Conservation (phyloP, 768 basidiomycete species). For the Gymnopilus junonius region DNA sequence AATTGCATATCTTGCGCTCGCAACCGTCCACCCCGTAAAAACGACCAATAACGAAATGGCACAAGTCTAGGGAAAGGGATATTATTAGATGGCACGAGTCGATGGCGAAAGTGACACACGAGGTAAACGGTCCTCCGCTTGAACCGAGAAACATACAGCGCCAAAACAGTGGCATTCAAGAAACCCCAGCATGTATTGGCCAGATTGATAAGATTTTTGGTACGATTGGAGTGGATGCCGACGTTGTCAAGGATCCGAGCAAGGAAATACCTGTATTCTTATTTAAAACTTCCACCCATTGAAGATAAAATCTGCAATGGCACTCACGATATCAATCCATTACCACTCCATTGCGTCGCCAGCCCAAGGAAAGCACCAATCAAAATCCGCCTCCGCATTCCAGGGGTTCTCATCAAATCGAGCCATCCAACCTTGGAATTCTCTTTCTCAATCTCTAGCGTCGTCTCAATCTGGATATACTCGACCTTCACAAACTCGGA, state of each 20-base stretch:
- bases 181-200: conserved; percentile 59
- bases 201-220: conserved; percentile 62
- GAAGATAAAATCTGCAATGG: background rate
- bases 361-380: conserved; percentile 55
- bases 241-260: conserved; percentile 58
- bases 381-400: conserved; percentile 56
- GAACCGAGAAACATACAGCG: conserved; percentile 50
- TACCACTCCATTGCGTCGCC: conserved; percentile 68
- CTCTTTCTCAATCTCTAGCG: conserved; percentile 56
- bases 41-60: conserved; percentile 49
- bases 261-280: conserved; percentile 49
- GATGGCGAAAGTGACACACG: conserved; percentile 32
- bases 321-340: conserved; percentile 57
- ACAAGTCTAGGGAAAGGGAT: conserved; percentile 37
- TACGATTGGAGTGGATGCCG: conserved; percentile 51
- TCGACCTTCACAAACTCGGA: conserved; percentile 64
- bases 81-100: background rate
- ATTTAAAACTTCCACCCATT: background rate
- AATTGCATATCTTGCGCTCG: conserved; percentile 50
- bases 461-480: conserved; percentile 58
- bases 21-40: conserved; percentile 59
- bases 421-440: conserved; percentile 49
- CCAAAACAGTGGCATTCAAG: conserved; percentile 55
- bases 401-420: conserved; percentile 47
- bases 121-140: conserved; percentile 54